Conservation (phyloP, 2,329 filamentous ascomycete species). For the Harringtonia lauricola region DNA sequence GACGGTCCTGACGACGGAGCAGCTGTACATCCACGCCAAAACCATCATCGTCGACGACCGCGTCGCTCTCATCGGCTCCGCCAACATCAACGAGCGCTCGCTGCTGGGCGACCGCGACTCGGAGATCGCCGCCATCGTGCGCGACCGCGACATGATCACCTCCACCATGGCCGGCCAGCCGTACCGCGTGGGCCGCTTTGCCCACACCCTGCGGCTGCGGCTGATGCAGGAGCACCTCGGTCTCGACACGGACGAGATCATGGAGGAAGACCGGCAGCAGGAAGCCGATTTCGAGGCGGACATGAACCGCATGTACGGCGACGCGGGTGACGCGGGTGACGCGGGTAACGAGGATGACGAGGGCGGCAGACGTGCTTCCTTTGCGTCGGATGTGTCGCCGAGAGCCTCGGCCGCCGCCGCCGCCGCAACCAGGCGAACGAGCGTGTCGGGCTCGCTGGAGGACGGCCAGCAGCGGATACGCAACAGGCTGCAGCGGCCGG, state of each 20-base stretch:
- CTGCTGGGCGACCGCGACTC: conserved; percentile 90
- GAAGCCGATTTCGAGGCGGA: conserved; percentile 41
- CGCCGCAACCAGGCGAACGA: too few relatives aligned
- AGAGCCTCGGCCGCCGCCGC: conserved; percentile 11
- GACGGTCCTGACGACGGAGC: conserved; percentile 80
- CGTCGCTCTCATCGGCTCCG: conserved; percentile 86
- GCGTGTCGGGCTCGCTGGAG: too few relatives aligned
- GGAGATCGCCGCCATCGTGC: conserved; percentile 79
- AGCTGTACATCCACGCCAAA: conserved; percentile 97
- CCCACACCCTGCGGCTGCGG: conserved; percentile 83
- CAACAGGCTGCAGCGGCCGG: conserved; percentile 27
- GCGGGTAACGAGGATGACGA: conserved; percentile 38
- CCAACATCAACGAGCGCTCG: conserved; percentile 96
- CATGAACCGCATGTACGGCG: conserved; percentile 52
- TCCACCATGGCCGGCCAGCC: conserved; percentile 85
- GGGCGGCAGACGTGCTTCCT: not conserved
- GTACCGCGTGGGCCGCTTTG: conserved; percentile 84
- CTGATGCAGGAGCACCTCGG: conserved; percentile 95
- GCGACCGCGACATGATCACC: conserved; percentile 86
- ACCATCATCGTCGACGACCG: conserved; percentile 93
- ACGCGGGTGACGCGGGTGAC: conserved; percentile 15
- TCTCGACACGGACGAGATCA: conserved; percentile 85
- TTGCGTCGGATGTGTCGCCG: conserved; percentile 14
- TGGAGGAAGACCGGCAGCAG: conserved; percentile 63
- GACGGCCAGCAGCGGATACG: too few relatives aligned